A percentile compares a stretch with the other conserved stretches of the same genome.
Evolutionary conservation across 768 basidiomycete genomes (phyloP).

Genomic region (Auricularia cornea): DNA sequence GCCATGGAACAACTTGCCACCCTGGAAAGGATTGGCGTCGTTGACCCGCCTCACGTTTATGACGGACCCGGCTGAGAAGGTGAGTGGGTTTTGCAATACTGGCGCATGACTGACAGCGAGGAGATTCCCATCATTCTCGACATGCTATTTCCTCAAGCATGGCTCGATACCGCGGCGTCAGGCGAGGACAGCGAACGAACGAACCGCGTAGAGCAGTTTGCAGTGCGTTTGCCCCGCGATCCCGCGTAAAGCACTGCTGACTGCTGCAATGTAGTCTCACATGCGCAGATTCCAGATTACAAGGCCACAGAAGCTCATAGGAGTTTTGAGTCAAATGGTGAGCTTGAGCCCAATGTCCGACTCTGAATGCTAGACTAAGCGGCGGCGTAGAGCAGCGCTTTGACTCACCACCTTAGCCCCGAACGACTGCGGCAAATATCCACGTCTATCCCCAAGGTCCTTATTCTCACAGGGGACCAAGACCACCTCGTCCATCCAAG

Average conservation of each 20-base stretch:
- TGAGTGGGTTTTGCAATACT: neutral
- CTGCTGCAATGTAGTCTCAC: conserved; percentile 31
- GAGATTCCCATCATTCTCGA: conserved; percentile 26
- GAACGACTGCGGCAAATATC: conserved; percentile 43
- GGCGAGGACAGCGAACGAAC: conserved; percentile 50
- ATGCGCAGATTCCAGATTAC: conserved; percentile 41
- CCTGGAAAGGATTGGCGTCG: conserved; percentile 21
- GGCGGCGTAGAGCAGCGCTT: conserved; percentile 33
- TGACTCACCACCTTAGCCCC: conserved; percentile 52
- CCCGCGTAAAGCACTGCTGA: neutral
- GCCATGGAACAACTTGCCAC: conserved; percentile 51
- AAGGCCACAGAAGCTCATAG: conserved; percentile 49
- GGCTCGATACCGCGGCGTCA: conserved; percentile 49
- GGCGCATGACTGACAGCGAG: neutral
- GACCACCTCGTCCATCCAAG: conserved; percentile 48
- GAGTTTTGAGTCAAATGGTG: conserved; percentile 61
- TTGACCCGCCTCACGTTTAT: neutral
- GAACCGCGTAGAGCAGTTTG: conserved; percentile 51
- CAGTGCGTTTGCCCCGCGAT: conserved; percentile 31
- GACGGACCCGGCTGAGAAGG: neutral
- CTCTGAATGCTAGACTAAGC: no score
- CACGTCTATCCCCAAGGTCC: conserved; percentile 51
- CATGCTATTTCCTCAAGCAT: conserved; percentile 53
- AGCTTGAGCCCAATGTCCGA: no score
- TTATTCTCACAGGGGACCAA: conserved; percentile 58